Evolutionary conservation across 345 rosid genomes (phyloP), one percentile per base, ranked within the genome.

Genomic region (Sonneratia alba): DNA sequence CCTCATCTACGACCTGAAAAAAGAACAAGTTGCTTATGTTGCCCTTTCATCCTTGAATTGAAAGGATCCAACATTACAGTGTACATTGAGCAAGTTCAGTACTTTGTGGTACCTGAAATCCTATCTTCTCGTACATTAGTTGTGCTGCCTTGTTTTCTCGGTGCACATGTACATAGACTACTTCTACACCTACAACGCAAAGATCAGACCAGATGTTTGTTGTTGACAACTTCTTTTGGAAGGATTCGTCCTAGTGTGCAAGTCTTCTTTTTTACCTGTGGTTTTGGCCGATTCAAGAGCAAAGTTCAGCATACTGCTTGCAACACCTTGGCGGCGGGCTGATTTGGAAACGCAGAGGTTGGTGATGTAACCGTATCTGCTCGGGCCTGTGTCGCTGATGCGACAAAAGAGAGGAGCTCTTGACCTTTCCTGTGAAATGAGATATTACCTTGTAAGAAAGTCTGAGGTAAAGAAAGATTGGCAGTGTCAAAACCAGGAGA

Each of bases 251-350:
- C 48, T 16, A 19, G 36, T 36, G 9, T 7, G 6, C 42, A 27
- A 67, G 6, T 11, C 19, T 55, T 66, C 38, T 40, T 55, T 55
- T 74, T 80, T 80, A 91, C 98, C 98, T 59, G 75, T 77, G 68
- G 79, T 77, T 84, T 80, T 88, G 77, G 96, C 92, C 53, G 79
- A 79, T 77, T 84, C 82, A 24, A 89, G 72, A 55, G 89, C 91
- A 73, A 88, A 91, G 71, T 79, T 76, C 75, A 91, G 75, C 98
- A 91, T 88, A 78, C 81, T 91, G 74, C 81, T 84, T 24, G 91
- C 98, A 75, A 91, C 84, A 48, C 97, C 93, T 81, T 77, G 91
- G 57, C 94, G 87, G 62, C 98, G 96, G 47, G 94, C 96, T 69
- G 94, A 86, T 80, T 89, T 91, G 12, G 87, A 81, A 37, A 91